Percentiles rank a stretch among this genome's conserved stretches.
phyloP scores from a whole-genome alignment of 352 stramenopile species.

The Pythium folliculosum region DNA sequence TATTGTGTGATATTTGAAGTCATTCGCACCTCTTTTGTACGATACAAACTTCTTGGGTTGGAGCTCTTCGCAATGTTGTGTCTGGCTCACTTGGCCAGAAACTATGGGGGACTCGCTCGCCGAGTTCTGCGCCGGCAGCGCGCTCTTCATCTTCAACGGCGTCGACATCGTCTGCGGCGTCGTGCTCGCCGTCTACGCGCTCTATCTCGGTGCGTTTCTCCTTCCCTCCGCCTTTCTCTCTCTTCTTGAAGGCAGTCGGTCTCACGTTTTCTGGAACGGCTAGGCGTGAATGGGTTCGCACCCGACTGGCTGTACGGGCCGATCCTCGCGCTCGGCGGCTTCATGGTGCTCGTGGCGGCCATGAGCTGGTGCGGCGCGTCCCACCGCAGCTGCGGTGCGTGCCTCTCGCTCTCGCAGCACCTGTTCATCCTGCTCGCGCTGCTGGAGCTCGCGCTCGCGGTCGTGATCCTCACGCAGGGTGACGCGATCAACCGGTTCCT shows the following conservation, averaged over 20 bases:
- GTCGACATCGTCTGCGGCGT: slow-evolving; percentile 64
- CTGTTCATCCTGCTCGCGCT: slow-evolving; percentile 65
- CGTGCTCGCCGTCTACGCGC: slow-evolving; percentile 56
- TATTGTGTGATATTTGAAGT: background rate
- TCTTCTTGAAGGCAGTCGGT: background rate
- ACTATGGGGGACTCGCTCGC: slow-evolving; percentile 40
- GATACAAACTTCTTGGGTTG: background rate
- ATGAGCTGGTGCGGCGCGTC: slow-evolving; percentile 74
- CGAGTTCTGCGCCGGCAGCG: slow-evolving; percentile 61
- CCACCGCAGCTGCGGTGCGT: slow-evolving; percentile 43
- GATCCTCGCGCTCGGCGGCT: slow-evolving; percentile 49
- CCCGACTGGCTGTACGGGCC: slow-evolving; percentile 70
- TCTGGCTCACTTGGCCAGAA: background rate
- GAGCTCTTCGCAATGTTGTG: background rate
- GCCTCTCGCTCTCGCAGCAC: slow-evolving; percentile 59
- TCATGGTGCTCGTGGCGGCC: slow-evolving; percentile 47
- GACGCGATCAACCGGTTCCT: slow-evolving; percentile 61
- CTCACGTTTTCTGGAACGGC: too few relatives aligned
- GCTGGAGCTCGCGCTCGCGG: slow-evolving; percentile 55
- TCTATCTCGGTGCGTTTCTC: slow-evolving; percentile 47
- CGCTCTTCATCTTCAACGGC: slow-evolving; percentile 73
- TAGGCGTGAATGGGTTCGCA: slow-evolving; percentile 63
- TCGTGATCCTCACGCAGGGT: slow-evolving; percentile 73
- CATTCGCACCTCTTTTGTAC: background rate
- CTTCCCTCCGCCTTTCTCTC: background rate